Conservation (phyloP, 495 filamentous ascomycete genomes). For the Aspergillus olivimuriae region DNA sequence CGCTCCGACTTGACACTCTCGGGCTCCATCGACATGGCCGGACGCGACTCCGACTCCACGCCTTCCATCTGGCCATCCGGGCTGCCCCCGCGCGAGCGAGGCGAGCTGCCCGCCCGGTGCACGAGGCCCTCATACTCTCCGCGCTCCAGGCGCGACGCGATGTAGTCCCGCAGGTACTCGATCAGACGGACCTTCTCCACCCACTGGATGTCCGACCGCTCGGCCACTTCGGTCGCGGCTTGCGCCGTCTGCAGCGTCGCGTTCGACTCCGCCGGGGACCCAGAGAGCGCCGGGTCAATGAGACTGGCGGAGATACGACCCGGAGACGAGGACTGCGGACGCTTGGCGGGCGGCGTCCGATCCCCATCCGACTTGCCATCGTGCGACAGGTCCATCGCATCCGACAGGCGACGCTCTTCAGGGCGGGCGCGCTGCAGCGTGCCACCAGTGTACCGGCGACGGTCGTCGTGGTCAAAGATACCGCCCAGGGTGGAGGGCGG, state of each 20-base stretch:
- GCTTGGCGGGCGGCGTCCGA: constrained; percentile 38
- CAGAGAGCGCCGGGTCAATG: constrained; percentile 49
- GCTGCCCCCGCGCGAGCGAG: constrained; percentile 15
- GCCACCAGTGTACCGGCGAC: constrained; percentile 81
- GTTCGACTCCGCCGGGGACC: constrained; percentile 33
- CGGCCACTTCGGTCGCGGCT: constrained; percentile 40
- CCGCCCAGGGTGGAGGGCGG: constrained; percentile 73
- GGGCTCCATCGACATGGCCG: constrained; percentile 10
- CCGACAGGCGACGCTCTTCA: constrained; percentile 30
- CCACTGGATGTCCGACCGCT: constrained; percentile 65
- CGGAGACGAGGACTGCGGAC: constrained; percentile 34
- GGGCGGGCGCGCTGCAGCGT: constrained; percentile 69
- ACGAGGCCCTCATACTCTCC: constrained; percentile 52
- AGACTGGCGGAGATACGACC: constrained; percentile 41
- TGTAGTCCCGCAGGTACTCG: constrained; percentile 63
- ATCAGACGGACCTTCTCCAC: constrained; percentile 77
- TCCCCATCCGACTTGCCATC: constrained; percentile 42
- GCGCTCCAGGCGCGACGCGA: constrained; percentile 57
- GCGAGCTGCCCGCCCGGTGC: constrained; percentile 4
- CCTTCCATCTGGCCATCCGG: constrained; percentile 38
- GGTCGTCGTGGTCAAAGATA: constrained; percentile 71
- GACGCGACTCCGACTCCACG: constrained; percentile 22
- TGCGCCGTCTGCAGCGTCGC: constrained; percentile 38
- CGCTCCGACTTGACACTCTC: constrained; percentile 18
- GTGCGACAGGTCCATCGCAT: constrained; percentile 52